These are phyloP conservation scores for Talaromyces sp. DNA, from an alignment of 2,329 filamentous ascomycete species.

Conservation along the genomic window DNA sequence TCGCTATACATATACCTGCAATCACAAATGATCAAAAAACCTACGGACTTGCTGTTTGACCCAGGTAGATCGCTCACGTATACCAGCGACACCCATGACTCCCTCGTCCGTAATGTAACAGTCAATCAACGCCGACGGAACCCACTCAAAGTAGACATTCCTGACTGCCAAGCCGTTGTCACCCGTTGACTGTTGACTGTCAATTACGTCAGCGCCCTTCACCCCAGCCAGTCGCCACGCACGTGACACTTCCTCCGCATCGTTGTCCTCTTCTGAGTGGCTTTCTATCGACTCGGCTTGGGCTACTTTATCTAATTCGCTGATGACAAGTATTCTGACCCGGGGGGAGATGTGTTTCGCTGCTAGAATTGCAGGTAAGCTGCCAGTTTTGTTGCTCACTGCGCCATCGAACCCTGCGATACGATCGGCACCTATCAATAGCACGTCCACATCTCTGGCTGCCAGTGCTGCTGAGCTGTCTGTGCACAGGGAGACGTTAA, in stretches of 20 bases:
- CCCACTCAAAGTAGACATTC: constrained; percentile 62
- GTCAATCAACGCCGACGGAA: constrained; percentile 53
- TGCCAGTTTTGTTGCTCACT: constrained; percentile 67
- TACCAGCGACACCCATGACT: constrained; percentile 41
- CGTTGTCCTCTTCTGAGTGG: constrained; percentile 54
- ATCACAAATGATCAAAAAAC: constrained; percentile 47
- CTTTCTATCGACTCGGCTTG: constrained; percentile 41
- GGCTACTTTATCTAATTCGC: constrained; percentile 63
- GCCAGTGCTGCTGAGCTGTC: constrained; percentile 61
- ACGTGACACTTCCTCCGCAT: constrained; percentile 51
- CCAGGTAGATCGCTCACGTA: constrained; percentile 41
- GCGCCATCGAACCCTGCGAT: constrained; percentile 56
- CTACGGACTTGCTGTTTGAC: constrained; percentile 39
- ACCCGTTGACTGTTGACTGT: constrained; percentile 18
- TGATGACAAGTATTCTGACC: constrained; percentile 55
- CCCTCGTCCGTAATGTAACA: constrained; percentile 58
- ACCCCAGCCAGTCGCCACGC: constrained; percentile 44
- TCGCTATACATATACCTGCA: not conserved
- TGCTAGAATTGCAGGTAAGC: constrained; percentile 58
- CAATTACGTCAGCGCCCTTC: constrained; percentile 24
- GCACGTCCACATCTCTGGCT: constrained; percentile 52
- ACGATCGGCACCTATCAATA: constrained; percentile 65
- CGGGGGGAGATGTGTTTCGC: constrained; percentile 51
- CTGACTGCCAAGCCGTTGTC: constrained; percentile 34
- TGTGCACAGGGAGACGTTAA: constrained; percentile 54